Conservation (phyloP, 805 yeast species). For the Allodekkera sacchari region DNA sequence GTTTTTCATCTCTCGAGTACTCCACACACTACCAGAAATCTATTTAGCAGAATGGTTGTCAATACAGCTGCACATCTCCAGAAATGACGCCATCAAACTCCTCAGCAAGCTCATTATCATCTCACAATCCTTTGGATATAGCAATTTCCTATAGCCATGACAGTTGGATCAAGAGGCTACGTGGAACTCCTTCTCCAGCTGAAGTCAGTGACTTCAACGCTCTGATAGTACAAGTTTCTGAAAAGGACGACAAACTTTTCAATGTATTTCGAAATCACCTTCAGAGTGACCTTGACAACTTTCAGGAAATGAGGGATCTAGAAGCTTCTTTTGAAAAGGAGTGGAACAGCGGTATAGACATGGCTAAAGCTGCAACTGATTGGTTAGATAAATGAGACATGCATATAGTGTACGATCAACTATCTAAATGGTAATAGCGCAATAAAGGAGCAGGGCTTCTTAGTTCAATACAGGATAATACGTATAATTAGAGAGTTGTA, state of each 20-base stretch:
- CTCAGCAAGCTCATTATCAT: conserved; percentile 1
- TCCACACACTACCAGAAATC: no score
- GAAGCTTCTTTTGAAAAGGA: background rate
- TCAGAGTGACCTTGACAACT: conserved; percentile 1
- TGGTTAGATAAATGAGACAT: no score
- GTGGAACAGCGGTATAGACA: background rate
- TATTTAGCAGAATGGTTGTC: no score
- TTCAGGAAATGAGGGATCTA: background rate
- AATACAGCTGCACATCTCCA: no score
- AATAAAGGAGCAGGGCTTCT: no score
- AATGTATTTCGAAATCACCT: conserved; percentile 1
- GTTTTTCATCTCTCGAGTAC: no score
- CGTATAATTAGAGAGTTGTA: no score
- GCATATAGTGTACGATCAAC: no score
- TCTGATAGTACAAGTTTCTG: conserved; percentile 1
- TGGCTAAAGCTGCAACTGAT: no score
- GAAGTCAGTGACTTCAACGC: background rate
- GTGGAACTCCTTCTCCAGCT: conserved; percentile 1
- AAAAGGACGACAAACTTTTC: conserved; percentile 2
- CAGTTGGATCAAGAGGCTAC: conserved; percentile 1
- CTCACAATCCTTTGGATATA: background rate
- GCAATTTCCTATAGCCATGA: background rate
- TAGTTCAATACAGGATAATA: no score
- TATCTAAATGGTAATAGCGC: no score
- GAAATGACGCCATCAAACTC: background rate